Conservation (phyloP, 1,284 basidiomycete species). For the Moesziomyces sp. region DNA sequence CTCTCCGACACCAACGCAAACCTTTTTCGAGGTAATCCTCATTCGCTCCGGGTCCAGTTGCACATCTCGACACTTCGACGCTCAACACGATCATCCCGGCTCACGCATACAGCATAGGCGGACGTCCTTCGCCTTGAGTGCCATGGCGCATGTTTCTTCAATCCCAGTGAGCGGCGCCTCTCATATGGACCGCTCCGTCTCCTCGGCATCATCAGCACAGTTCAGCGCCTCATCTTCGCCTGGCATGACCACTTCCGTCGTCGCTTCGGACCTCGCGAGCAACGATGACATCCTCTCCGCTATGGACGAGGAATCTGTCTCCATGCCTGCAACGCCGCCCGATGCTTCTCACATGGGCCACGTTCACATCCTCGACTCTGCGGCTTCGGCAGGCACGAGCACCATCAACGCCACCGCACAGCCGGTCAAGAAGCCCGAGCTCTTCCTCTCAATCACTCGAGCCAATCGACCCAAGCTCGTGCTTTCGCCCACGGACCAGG, state of each 20-base stretch:
- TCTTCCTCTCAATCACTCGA: conserved; percentile 26
- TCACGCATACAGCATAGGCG: background rate
- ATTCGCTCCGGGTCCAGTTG: no score
- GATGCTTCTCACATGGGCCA: conserved; percentile 15
- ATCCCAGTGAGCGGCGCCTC: background rate
- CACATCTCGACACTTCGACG: no score
- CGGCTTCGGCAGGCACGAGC: conserved; percentile 5
- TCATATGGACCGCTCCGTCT: conserved; percentile 24
- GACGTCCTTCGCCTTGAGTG: background rate
- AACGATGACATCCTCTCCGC: conserved; percentile 3
- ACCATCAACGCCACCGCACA: conserved; percentile 8
- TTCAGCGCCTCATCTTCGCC: conserved; percentile 35
- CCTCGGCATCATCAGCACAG: conserved; percentile 13
- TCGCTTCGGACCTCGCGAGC: conserved; percentile 18
- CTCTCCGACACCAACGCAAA: background rate
- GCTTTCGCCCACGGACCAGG: conserved; percentile 27
- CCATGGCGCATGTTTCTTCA: background rate
- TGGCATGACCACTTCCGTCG: conserved; percentile 22
- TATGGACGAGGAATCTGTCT: conserved; percentile 35
- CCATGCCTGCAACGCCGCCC: conserved; percentile 43
- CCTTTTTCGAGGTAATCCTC: background rate
- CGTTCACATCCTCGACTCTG: conserved; percentile 11
- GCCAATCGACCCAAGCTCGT: conserved; percentile 24
- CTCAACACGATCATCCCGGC: conserved; percentile 1
- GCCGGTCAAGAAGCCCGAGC: conserved; percentile 14